These are phyloP conservation scores for Neurospora sublineolata DNA, from an alignment of 495 filamentous ascomycete genomes.

Conservation along the genomic window DNA sequence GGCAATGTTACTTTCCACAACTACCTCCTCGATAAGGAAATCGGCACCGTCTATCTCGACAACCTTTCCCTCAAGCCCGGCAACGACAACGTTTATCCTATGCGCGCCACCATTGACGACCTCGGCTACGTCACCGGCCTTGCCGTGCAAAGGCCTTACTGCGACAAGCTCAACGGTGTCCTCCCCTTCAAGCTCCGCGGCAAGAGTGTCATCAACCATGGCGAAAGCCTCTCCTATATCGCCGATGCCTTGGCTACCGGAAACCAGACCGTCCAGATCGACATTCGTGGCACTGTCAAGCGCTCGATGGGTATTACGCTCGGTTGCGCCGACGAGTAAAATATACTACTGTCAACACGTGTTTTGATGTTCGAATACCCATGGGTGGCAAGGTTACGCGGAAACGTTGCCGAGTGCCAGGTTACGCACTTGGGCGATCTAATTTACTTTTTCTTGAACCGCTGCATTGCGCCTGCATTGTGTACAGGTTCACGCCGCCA, in stretches of 20 bases:
- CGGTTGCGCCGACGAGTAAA: slow-evolving; percentile 8
- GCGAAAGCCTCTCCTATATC: slow-evolving; percentile 51
- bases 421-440: neutral
- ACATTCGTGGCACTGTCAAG: slow-evolving; percentile 20
- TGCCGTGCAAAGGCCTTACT: slow-evolving; percentile 22
- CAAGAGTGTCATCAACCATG: slow-evolving; percentile 45
- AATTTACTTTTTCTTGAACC: neutral
- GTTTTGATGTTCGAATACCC: neutral
- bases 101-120: slow-evolving; percentile 41
- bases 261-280: slow-evolving; percentile 27
- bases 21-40: slow-evolving; percentile 34
- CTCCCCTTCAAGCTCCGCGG: slow-evolving; percentile 50
- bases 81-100: slow-evolving; percentile 39
- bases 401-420: neutral
- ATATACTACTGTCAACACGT: neutral
- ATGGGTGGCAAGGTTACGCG: neutral
- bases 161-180: slow-evolving; percentile 34
- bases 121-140: slow-evolving; percentile 2
- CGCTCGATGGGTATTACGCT: slow-evolving; percentile 8
- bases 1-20: slow-evolving; percentile 56
- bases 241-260: slow-evolving; percentile 28
- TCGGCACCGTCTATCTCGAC: slow-evolving; percentile 46
- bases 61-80: slow-evolving; percentile 51
- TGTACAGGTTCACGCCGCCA: neutral
- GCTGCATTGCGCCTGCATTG: neutral